Conservation (phyloP, 2,329 filamentous ascomycete species). For the Phialocephala sp. region DNA sequence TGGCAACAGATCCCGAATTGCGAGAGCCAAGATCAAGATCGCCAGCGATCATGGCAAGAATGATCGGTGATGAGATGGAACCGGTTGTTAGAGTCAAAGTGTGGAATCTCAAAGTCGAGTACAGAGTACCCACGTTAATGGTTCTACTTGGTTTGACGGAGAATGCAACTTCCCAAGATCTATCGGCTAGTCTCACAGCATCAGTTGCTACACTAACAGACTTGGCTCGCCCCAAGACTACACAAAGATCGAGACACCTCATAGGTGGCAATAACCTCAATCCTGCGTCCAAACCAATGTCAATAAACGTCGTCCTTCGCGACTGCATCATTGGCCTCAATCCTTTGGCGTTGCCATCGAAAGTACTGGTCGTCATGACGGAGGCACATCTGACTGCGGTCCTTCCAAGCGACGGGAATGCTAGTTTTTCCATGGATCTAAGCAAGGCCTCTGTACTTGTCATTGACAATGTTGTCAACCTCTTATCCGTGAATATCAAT, state of each 20-base stretch:
- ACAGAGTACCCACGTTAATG: constrained; percentile 83
- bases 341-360: constrained; percentile 75
- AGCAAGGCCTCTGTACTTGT: constrained; percentile 83
- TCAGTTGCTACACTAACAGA: constrained; percentile 81
- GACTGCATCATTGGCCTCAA: constrained; percentile 88
- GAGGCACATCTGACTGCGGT: constrained; percentile 75
- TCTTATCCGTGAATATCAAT: constrained; percentile 34
- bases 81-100: constrained; percentile 88
- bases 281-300: constrained; percentile 59
- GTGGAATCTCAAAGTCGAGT: constrained; percentile 85
- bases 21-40: constrained; percentile 44
- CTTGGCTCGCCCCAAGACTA: constrained; percentile 54
- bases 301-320: constrained; percentile 75
- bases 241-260: constrained; percentile 30
- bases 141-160: constrained; percentile 75
- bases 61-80: constrained; percentile 94
- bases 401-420: constrained; percentile 68
- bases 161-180: constrained; percentile 71
- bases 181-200: constrained; percentile 76
- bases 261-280: constrained; percentile 20
- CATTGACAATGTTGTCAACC: constrained; percentile 72
- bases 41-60: constrained; percentile 82
- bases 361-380: constrained; percentile 78
- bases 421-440: constrained; percentile 69
- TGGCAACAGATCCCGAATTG: constrained; percentile 43